phyloP scores from a whole-genome alignment of 2,329 filamentous ascomycete genomes.

The Aspergillus neoniger region DNA sequence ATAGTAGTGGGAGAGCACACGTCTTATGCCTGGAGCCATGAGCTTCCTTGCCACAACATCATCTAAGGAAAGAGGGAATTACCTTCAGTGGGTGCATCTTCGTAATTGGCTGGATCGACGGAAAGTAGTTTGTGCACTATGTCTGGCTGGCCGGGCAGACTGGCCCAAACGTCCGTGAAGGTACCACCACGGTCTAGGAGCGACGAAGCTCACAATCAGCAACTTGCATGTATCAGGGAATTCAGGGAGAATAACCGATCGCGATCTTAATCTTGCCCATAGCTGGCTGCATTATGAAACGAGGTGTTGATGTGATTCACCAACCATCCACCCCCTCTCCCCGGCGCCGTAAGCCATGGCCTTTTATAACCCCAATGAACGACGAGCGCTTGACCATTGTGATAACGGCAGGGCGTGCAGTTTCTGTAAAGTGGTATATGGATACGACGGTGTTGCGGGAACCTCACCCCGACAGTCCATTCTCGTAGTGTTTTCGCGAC shows the following conservation, averaged over 20 bases:
- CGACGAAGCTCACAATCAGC: neutral
- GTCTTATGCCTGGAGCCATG: conserved; percentile 51
- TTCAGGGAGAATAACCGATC: conserved; percentile 3
- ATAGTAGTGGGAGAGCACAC: conserved; percentile 9
- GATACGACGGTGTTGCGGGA: neutral
- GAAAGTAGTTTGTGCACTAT: conserved; percentile 32
- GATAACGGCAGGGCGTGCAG: neutral
- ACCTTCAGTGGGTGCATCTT: conserved; percentile 71
- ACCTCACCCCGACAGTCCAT: neutral
- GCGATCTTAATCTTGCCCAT: conserved; percentile 13
- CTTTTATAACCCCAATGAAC: neutral
- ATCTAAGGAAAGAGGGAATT: conserved; percentile 51
- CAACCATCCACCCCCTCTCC: too few relatives aligned
- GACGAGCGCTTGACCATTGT: too few relatives aligned
- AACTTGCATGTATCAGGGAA: neutral
- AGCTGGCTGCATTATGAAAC: neutral
- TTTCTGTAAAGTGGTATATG: neutral
- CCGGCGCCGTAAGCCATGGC: neutral
- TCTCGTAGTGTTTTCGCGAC: neutral
- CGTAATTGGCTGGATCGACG: conserved; percentile 28
- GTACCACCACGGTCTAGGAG: conserved; percentile 38
- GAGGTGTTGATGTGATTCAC: neutral
- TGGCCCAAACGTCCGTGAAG: conserved; percentile 41
- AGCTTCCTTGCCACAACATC: neutral
- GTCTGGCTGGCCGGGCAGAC: conserved; percentile 31